Evolutionary conservation across 345 rosid genomes (phyloP), one percentile per base, ranked within the genome.

Genomic region (Dovyalis caffra): DNA sequence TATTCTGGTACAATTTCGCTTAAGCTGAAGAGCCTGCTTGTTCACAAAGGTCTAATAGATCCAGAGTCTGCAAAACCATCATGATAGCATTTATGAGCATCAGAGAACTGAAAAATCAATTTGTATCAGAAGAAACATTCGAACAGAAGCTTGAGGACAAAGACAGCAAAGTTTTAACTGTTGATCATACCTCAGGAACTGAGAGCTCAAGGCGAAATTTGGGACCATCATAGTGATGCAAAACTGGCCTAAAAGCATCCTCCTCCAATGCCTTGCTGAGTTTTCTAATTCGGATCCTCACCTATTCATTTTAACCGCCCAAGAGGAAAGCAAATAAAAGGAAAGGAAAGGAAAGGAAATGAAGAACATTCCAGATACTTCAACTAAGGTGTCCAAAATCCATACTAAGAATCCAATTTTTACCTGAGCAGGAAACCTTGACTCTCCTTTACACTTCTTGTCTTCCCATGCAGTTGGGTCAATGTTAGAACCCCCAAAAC

Each of bases 391-490:
- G 20, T 51, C 20, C 23, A 51, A 51, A 56, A 56, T 49, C 32
- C 31, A 37, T 49, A 26, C 3, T 62, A 40, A 34, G 32, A 76
- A 69, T 68, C 69, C 23, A 45, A 38, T 43, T 28, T 60, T 77
- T 51, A 95, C 99, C 94, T 95, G 99, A 76, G 99, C 99, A 76
- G 99, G 98, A 71, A 95, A 95, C 84, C 99, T 89, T 6, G 98
- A 93, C 81, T 95, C 98, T 32, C 99, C 99, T 90, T 95, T 95
- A 83, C 94, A 90, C 77, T 95, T 95, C 75, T 93, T 95, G 86
- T 95, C 98, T 85, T 93, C 99, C 99, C 99, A 95, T 33, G 99
- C 99, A 83, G 98, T 95, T 70, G 98, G 96, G 79, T 95, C 99
- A 32, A 95, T 95, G 84, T 95, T 93, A 26, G 97, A 90, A 77